Evolutionary conservation across 148 eudicot genomes (phyloP), one percentile per base, ranked within the genome.

Genomic region (Amaranthus cruentus): DNA sequence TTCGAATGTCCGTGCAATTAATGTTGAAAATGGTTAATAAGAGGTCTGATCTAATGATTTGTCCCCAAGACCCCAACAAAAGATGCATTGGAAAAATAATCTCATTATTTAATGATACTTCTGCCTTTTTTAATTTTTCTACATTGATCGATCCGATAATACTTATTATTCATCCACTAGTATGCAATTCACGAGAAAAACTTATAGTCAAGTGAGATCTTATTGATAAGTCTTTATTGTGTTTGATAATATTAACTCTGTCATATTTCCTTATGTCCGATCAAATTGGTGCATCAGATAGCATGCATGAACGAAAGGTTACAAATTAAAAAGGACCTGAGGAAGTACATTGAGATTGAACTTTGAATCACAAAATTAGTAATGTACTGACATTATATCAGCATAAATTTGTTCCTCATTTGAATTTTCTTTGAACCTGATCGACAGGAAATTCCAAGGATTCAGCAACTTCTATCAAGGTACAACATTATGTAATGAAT

Each of bases 381-480:
- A 28, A 13, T 65, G 38, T 13, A 6, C 14, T 65, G 59, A 47
- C 12, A n/a, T 64, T n/a, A 28, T 47, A 21, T 8, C 5, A 46
- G 8, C 21, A 3, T 28, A 38, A 58, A 68, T 49, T 51, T 73
- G 21, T 61, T 46, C 1, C 0, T 71, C 13, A 60, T 59, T 67
- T 67, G 70, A 73, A 57, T 5, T 53, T 61, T 61, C 47, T 75
- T 70, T 62, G 75, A 74, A 55, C 62, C 58, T 67, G 75, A 64
- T 56, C 69, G 61, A 61, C 77, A 77, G 84, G 85, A 70, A 80
- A 81, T 74, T 66, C 56, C 3, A 66, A 42, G 44, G 66, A 57
- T 52, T 79, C 85, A 52, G 72, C 76, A 82, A 74, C 72, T 82
- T 76, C 75, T 42, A 56, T 74, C 6, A 87, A 87, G 90, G 93